Percentiles rank a stretch among this genome's conserved stretches.
phyloP scores from a whole-genome alignment of 2,329 filamentous ascomycete genomes.

The Dactylella cylindrospora region DNA sequence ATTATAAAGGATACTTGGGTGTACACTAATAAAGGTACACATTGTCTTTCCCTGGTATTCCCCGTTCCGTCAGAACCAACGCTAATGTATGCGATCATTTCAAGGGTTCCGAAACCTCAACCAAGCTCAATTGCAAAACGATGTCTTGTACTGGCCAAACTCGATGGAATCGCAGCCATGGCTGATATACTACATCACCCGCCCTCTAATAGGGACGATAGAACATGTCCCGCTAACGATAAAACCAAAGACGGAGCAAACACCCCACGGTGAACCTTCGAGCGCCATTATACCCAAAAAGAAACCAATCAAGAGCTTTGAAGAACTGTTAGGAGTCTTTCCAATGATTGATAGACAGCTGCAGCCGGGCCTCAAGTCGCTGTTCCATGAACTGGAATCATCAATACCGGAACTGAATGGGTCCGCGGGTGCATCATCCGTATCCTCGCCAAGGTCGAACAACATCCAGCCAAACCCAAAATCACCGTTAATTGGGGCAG shows the following conservation, averaged over 20 bases:
- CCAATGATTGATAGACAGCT: slow-evolving; percentile 96
- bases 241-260: slow-evolving; percentile 41
- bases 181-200: slow-evolving; percentile 94
- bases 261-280: slow-evolving; percentile 47
- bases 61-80: background rate
- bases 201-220: slow-evolving; percentile 78
- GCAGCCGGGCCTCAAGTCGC: slow-evolving; percentile 82
- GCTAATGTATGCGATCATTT: background rate
- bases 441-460: slow-evolving; percentile 50
- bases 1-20: slow-evolving; percentile 91
- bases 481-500: slow-evolving; percentile 60
- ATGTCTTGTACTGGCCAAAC: slow-evolving; percentile 85
- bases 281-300: slow-evolving; percentile 61
- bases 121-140: slow-evolving; percentile 81
- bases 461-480: slow-evolving; percentile 42
- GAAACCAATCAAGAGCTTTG: slow-evolving; percentile 88
- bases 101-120: slow-evolving; percentile 89
- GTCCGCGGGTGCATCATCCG: slow-evolving; percentile 48
- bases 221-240: slow-evolving; percentile 57
- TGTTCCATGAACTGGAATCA: slow-evolving; percentile 85
- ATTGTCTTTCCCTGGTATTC: background rate
- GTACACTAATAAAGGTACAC: slow-evolving; percentile 90
- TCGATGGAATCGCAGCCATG: slow-evolving; percentile 87
- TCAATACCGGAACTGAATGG: slow-evolving; percentile 30
- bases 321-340: slow-evolving; percentile 84